phyloP scores from a whole-genome alignment of 345 rosid genomes.

The Litchi chinensis region DNA sequence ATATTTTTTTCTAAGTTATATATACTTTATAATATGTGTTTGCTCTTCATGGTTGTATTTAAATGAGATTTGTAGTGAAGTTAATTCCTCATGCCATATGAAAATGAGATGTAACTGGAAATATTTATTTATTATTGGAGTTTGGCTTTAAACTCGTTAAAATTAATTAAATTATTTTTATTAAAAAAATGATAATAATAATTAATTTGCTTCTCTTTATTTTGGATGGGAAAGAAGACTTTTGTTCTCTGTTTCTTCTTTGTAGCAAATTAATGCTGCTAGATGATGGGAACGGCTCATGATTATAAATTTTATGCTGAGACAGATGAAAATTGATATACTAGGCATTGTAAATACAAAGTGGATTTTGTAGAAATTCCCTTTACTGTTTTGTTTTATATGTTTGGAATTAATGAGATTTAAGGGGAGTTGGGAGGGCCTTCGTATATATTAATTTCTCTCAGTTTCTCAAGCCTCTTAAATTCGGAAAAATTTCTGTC shows the following conservation, averaged over 20 bases:
- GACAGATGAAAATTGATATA: neutral
- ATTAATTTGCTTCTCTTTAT: neutral
- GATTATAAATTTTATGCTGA: neutral
- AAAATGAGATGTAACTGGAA: neutral
- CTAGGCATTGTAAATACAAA: no score
- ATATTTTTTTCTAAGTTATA: slow-evolving; percentile 14
- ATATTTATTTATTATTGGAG: neutral
- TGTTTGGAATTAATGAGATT: neutral
- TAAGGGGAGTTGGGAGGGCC: neutral
- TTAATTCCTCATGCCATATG: neutral
- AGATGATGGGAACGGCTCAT: neutral
- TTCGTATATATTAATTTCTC: neutral
- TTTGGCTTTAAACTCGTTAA: neutral
- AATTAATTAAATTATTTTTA: neutral
- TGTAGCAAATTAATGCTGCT: neutral
- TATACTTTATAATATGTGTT: neutral
- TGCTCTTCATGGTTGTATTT: neutral
- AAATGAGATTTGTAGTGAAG: neutral
- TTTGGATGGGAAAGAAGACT: neutral
- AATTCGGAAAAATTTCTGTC: neutral
- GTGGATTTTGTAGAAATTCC: no score
- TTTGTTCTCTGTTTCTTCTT: neutral
- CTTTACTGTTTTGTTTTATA: neutral
- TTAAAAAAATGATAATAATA: neutral
- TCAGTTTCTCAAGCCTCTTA: neutral